Evolutionary conservation across 1,284 basidiomycete genomes (phyloP).

Genomic region (Pseudozyma thailandica): DNA sequence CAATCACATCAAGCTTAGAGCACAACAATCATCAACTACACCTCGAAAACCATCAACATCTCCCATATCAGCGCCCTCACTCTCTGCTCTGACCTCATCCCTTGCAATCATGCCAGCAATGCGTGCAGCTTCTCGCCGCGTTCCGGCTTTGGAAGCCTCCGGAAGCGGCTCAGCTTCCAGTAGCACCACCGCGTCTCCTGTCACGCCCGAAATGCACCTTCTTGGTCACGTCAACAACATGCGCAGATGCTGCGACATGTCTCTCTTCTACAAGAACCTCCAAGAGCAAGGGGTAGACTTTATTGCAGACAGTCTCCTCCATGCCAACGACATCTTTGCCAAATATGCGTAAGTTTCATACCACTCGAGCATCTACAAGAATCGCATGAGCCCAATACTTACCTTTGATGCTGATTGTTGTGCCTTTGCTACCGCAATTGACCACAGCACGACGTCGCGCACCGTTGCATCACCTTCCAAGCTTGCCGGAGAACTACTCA

Average conservation of each 20-base stretch:
- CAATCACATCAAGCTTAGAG: too few relatives aligned
- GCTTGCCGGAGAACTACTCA: constrained; percentile 55
- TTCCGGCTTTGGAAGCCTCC: constrained; percentile 20
- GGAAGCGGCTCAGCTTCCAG: constrained; percentile 20
- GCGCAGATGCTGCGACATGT: constrained; percentile 51
- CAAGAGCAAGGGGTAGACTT: constrained; percentile 41
- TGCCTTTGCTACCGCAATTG: neutral
- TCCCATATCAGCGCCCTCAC: neutral
- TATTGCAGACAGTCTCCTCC: constrained; percentile 42
- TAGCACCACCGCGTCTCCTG: constrained; percentile 19
- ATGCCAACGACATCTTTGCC: constrained; percentile 48
- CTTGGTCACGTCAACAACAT: constrained; percentile 53
- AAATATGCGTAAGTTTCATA: constrained; percentile 40
- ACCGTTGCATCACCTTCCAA: constrained; percentile 41
- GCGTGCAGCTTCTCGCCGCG: constrained; percentile 36
- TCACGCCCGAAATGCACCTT: constrained; percentile 32
- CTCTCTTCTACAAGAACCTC: constrained; percentile 39
- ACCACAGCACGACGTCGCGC: constrained; percentile 32
- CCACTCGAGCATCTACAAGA: too few relatives aligned
- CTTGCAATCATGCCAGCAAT: constrained; percentile 28
- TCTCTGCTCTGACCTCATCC: neutral
- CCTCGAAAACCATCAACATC: neutral
- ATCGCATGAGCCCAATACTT: too few relatives aligned
- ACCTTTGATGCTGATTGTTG: too few relatives aligned
- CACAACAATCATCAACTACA: too few relatives aligned